Evolutionary conservation across 345 rosid species (phyloP), one percentile per base, ranked within the genome.

Genomic region (Pistacia vera): DNA sequence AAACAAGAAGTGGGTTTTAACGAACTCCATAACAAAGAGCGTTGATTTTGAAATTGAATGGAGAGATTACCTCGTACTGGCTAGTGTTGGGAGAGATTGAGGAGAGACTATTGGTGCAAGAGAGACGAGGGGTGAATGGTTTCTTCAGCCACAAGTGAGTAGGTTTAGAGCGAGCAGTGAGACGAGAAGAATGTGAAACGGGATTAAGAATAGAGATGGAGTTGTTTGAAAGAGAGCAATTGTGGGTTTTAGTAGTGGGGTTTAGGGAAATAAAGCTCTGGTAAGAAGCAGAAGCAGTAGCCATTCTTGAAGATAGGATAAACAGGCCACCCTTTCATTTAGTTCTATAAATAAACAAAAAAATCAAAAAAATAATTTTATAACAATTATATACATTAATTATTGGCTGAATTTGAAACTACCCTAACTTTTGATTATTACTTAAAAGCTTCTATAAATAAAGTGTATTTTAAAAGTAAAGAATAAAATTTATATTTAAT

Each of bases 61-160:
- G 18, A 18, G 51, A 54, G 16, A 8, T 11, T 44, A 89, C 92
- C 88, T 91, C 88, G 54, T 89, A 91, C 77, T 85, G 84, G 65
- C 79, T 75, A 68, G 88, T 83, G 82, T 44, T 88, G 63, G 89
- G 70, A 78, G 86, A 72, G 72, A 85, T 62, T 55, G 86, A 70
- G 59, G 86, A 86, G 74, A 86, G 74, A 22, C 58, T 48, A 76
- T 82, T 75, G 71, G 69, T 85, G 85, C 88, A 88, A 44, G 86
- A 82, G 80, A 83, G 78, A 64, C 75, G 81, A 75, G 9, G 63
- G 48, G 25, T 74, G 76, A 46, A 71, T 66, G 73, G 79, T 13
- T 36, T 69, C 76, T 68, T 12, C 63, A 76, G 64, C 22, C 35
- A 58, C 14, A 58, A 70, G 54, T 66, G n/a, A 48, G 46, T 73